Evolutionary conservation across 345 rosid genomes (phyloP), one percentile per base, ranked within the genome.

Genomic region (Mercurialis annua): DNA sequence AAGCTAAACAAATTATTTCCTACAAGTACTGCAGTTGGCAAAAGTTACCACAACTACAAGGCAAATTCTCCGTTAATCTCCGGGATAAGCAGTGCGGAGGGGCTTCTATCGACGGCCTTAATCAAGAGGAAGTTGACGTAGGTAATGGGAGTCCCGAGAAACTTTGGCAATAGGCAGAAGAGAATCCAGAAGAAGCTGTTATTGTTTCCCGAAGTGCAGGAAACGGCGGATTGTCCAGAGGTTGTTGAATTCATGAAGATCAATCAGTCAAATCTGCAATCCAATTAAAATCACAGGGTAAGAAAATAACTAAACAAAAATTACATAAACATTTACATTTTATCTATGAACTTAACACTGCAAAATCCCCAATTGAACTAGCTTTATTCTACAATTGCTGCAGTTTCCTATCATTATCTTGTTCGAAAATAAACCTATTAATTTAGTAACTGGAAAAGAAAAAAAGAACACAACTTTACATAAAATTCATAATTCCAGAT

Each of bases 141-240:
- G 51, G 66, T 74, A 51, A 82, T 42, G n/a, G 88, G 78, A 71
- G 74, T 79, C 44, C 86, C 95, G 16, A 84, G 76, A 72, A 85
- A 82, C 80, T 78, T 85, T 42, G 89, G 97, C 73, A 84, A 83
- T 42, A 84, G 81, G 90, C 97, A 81, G 76, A 82, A 87, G 67
- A 81, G 79, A 68, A 86, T 81, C 95, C 86, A 94, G 85, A 80
- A 84, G 84, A 81, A 78, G 87, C 67, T 59, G 84, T 74, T 86
- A 80, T 86, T 89, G 95, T 85, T 94, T 89, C 97, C 97, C 94
- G 72, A 82, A 55, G 76, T 74, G 83, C 95, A 94, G 99, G 99
- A 94, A 91, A 94, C 99, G 69, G 65, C 53, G 54, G 78, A 83
- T 84, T 82, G 79, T 77, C 77, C 92, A 78, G 79, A 50, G 70